Conservation (phyloP, 2,329 filamentous ascomycete species). For the Parascedosporium putredinis region DNA sequence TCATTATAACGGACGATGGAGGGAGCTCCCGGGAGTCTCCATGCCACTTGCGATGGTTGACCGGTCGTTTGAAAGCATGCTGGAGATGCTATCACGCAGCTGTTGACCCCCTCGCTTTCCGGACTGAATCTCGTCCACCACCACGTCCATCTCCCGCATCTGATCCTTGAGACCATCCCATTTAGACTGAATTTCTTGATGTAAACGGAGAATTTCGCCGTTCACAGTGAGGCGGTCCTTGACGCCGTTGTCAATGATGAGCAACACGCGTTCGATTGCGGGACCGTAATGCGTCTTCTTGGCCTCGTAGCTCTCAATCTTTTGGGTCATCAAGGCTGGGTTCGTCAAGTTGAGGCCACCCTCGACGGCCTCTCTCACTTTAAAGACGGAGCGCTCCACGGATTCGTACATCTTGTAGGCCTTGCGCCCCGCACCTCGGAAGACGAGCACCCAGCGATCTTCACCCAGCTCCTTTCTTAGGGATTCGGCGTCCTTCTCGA, state of each 20-base stretch:
- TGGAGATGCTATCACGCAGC: slow-evolving; percentile 85
- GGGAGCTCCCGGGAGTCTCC: slow-evolving; percentile 63
- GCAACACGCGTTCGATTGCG: slow-evolving; percentile 81
- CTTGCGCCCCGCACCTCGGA: slow-evolving; percentile 82
- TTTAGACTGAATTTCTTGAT: slow-evolving; percentile 74
- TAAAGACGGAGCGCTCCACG: slow-evolving; percentile 74
- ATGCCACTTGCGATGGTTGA: slow-evolving; percentile 59
- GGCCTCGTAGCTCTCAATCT: slow-evolving; percentile 85
- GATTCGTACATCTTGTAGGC: slow-evolving; percentile 96
- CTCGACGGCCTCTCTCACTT: slow-evolving; percentile 72
- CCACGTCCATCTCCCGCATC: slow-evolving; percentile 65
- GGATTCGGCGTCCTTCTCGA: slow-evolving; percentile 84
- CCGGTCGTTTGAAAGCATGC: slow-evolving; percentile 74
- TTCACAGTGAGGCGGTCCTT: slow-evolving; percentile 93
- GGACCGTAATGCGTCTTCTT: slow-evolving; percentile 93
- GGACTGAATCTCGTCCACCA: slow-evolving; percentile 61
- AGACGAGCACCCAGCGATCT: slow-evolving; percentile 92
- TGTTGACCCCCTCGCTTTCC: slow-evolving; percentile 60
- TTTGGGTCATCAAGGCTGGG: slow-evolving; percentile 60
- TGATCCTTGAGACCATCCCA: slow-evolving; percentile 68
- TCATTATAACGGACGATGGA: slow-evolving; percentile 52
- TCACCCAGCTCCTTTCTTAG: slow-evolving; percentile 84
- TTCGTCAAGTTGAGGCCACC: slow-evolving; percentile 63
- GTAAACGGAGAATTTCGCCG: slow-evolving; percentile 80
- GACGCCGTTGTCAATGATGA: slow-evolving; percentile 92